Evolutionary conservation across 202 grass and related monocot species (phyloP).

Genomic region (Setaria italica): DNA sequence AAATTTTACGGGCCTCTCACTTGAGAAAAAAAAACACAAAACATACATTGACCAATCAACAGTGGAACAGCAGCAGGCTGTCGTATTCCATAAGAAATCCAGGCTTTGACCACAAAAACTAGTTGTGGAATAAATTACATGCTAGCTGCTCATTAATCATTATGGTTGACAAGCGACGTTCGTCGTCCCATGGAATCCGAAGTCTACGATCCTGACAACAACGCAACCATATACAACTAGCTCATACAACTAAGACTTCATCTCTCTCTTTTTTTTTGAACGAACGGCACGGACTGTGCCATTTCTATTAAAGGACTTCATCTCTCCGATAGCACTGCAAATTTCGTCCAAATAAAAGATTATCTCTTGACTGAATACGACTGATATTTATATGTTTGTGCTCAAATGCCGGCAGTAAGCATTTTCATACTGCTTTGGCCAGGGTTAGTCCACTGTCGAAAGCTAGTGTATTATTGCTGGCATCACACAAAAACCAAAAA

Average conservation of each 20-base stretch:
- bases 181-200: background rate
- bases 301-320: background rate
- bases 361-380: background rate
- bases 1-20: slow-evolving; percentile 19
- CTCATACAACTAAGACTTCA: background rate
- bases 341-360: background rate
- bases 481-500: slow-evolving; percentile 5
- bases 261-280: background rate
- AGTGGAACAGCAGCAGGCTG: background rate
- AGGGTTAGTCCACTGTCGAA: background rate
- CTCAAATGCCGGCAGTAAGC: background rate
- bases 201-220: slow-evolving; percentile 30
- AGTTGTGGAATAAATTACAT: slow-evolving; percentile 36
- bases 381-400: background rate
- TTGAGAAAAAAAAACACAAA: background rate
- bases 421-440: background rate
- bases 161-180: slow-evolving; percentile 23
- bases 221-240: background rate
- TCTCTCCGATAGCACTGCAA: background rate
- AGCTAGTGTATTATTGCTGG: background rate
- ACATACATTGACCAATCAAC: slow-evolving; percentile 21
- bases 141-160: background rate
- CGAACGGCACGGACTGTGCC: no score
- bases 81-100: slow-evolving; percentile 23
- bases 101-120: slow-evolving; percentile 34